phyloP scores from a whole-genome alignment of 1,284 basidiomycete species.

The Cryptococcus jaspeensis region DNA sequence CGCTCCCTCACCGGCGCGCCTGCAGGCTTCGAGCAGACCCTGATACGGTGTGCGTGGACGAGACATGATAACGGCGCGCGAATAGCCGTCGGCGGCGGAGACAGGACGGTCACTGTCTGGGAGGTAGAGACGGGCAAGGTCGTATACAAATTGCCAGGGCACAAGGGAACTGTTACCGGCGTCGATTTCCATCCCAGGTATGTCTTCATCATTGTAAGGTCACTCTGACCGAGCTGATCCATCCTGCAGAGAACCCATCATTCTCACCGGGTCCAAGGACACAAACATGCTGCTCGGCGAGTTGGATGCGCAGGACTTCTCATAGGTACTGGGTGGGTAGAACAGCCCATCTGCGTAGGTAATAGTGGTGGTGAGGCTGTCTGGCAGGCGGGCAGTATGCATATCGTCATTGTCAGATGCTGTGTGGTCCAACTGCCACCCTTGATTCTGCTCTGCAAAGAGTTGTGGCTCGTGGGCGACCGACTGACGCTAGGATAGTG shows the following conservation, averaged over 20 bases:
- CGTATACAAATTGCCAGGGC: constrained; percentile 87
- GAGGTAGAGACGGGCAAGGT: constrained; percentile 82
- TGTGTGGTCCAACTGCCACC: background rate
- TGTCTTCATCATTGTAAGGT: constrained; percentile 5
- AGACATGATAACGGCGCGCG: constrained; percentile 48
- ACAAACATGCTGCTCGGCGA: constrained; percentile 85
- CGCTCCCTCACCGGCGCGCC: constrained; percentile 77
- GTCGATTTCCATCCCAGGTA: constrained; percentile 73
- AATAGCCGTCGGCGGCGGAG: constrained; percentile 55
- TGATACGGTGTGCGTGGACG: constrained; percentile 72
- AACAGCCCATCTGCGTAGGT: too few species aligned
- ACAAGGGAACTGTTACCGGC: constrained; percentile 86
- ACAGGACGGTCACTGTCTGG: constrained; percentile 77
- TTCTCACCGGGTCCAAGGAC: constrained; percentile 84
- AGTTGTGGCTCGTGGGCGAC: background rate
- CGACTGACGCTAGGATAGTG: background rate
- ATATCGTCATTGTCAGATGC: background rate
- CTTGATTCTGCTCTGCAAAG: background rate
- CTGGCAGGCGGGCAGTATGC: background rate
- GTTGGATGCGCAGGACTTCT: constrained; percentile 60
- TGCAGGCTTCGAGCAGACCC: constrained; percentile 82
- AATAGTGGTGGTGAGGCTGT: background rate
- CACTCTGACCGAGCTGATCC: background rate
- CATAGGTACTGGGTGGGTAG: constrained; percentile 14
- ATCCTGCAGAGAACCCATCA: constrained; percentile 74